Evolutionary conservation across 2,329 filamentous ascomycete genomes (phyloP).

Genomic region (Trichoderma arundinaceum): DNA sequence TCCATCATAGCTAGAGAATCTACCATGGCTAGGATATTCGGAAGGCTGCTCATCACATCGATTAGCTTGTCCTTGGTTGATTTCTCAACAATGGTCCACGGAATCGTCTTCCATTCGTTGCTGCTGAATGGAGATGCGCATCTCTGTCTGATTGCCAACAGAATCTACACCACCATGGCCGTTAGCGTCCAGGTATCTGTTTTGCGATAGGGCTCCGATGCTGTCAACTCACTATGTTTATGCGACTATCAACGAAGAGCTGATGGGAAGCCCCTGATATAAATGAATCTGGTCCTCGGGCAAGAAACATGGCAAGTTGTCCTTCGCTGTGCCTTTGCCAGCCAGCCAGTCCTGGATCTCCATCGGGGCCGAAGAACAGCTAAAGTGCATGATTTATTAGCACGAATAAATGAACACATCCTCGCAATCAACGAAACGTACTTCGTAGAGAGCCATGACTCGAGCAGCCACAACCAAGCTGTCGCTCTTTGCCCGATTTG

Average conservation of each 20-base stretch:
- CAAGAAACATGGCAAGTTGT: constrained; percentile 24
- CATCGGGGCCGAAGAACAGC: constrained; percentile 19
- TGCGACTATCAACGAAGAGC: constrained; percentile 23
- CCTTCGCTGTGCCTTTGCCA: constrained; percentile 29
- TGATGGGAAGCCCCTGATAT: constrained; percentile 8
- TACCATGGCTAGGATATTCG: not conserved
- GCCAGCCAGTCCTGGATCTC: constrained; percentile 2
- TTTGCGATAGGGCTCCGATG: no score
- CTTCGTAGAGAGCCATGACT: constrained; percentile 22
- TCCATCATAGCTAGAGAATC: not conserved
- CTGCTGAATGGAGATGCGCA: constrained; percentile 1
- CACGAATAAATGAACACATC: not conserved
- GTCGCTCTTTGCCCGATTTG: constrained; percentile 8
- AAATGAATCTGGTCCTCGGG: constrained; percentile 13
- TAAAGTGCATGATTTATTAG: not conserved
- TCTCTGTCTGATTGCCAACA: constrained; percentile 12
- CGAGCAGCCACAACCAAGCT: constrained; percentile 16
- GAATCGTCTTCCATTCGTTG: constrained; percentile 19
- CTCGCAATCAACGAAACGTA: not conserved
- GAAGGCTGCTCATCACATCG: constrained; percentile 6
- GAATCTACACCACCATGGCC: not conserved
- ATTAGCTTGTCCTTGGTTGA: constrained; percentile 20
- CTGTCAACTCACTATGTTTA: constrained; percentile 5
- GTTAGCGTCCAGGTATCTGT: not conserved
- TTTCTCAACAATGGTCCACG: constrained; percentile 8